Evolutionary conservation across 1,139 yeast species (phyloP), one percentile per base, ranked within the genome.

Genomic region (Protomyces gravidus): DNA sequence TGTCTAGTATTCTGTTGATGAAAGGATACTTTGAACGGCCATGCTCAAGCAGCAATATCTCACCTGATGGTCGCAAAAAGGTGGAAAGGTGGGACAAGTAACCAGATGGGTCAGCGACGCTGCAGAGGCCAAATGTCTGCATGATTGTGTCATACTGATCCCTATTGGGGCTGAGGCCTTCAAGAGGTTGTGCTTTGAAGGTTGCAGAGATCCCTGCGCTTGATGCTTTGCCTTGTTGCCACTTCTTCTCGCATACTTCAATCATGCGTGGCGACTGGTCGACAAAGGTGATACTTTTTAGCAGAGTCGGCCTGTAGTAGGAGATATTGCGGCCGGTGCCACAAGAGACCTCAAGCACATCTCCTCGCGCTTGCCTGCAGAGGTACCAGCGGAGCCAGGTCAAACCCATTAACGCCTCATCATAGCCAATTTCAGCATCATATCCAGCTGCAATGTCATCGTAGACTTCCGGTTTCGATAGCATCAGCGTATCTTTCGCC

Each of bases 251-350:
- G 1, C 96, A 80, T n/a, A 85, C 77, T 65, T 86, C 87, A 73
- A 92, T 82, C 98, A 92, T 92, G 61, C 85, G 82, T 60, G 76
- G 71, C 0, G 96, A 86, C 1, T 96, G 81, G 70, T 92, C 98
- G 51, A 90, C 73, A 67, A 87, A 89, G 0, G 97, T 92, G 40
- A 88, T 79, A 0, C 96, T 85, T 48, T 79, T 77, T 48, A 90
- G 75, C 26, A 75, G 70, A 1, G 79, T 78, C 26, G 85, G 80
- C 60, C 83, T 78, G 65, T 89, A 74, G 70, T 85, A 89, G 51
- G 86, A 83, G 63, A 90, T 79, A 69, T 92, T 92, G 71, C 98
- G 80, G 3, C 98, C 98, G 0, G 98, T 92, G 60, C 98, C 98
- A 69, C 96, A 88, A 0, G 97, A 86, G 17, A 90, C 92, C 72